Base-by-base conservation (phyloP, 148 eudicot genomes). In the Rhododendron ferrugineum region DNA sequence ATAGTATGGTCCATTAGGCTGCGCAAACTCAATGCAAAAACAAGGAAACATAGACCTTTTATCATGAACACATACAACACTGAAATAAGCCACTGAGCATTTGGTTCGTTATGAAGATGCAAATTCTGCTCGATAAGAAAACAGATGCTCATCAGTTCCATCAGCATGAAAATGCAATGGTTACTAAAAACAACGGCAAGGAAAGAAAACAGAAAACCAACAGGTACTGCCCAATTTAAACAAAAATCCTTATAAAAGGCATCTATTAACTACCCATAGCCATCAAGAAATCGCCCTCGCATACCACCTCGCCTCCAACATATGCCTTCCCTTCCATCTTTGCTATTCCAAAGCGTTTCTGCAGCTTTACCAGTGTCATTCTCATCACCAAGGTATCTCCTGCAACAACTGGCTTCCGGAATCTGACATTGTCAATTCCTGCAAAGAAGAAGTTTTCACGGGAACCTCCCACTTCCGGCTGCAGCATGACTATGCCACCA, bases 201-300 rank as follows among this genome's bases (percentile, higher is more conserved):
- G 28, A 26, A 32, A 18, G 74, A 70, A 14, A 80, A 6, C 23
- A 4, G 76, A 66, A 68, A 11, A 36, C 22, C 14, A 81, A 70
- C 32, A 23, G 11, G 18, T 76, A 78, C 85, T 75, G 68, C 85
- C 84, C 77, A 76, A 49, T 40, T 75, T 82, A 6, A 66, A 70
- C 56, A 18, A 9, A 13, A 77, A 37, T 26, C 15, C 2, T 15
- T 14, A n/a, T 22, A 14, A 8, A 40, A 30, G 82, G 89, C 84
- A 90, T 85, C 88, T 86, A 86, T 6, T 66, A 62, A 76, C 91
- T 89, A 23, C 92, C 99, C 93, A 91, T 92, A 68, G 99, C 99
- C 98, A 97, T 93, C 91, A 97, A 88, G 88, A 97, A 95, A 73
- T 97, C 99, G 80, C 99, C 99, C 87, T 96, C 98, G 44, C 98